Base-by-base conservation (phyloP, 345 rosid species). In the Corchorus capsularis region DNA sequence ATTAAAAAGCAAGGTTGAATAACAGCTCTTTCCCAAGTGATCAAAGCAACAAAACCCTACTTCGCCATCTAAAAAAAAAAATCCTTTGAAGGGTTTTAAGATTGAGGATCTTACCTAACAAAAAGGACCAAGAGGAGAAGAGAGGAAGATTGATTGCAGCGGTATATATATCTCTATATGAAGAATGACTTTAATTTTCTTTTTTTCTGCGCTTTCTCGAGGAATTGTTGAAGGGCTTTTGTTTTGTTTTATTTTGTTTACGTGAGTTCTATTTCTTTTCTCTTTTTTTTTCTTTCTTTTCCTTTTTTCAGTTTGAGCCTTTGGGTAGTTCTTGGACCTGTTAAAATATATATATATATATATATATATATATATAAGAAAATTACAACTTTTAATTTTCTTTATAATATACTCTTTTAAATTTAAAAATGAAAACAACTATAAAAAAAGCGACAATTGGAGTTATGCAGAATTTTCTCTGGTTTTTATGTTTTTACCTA, bases 21-120 rank as follows among this genome's bases (percentile, higher is more conserved):
- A 70, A n/a, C 43, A 70, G 37, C 43, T 22, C 47, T 35, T n/a
- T 27, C 73, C 47, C 32, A 70, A 52, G 16, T 35, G 62, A 53
- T 70, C 49, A 70, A 70, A 54, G 12, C 49, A 53, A 53, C 6
- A 34, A 70, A 53, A 34, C 10, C 61, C 45, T 9, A 52, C 32
- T 16, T 50, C 32, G 34, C 61, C 73, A 27, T 7, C 27, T 5
- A 14, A 68, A 68, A 14, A 4, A 52, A 16, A 15, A 62, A 5
- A 14, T 5, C 50, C 27, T 41, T 69, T 50, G 15, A 53, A 35
- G 47, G 27, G 73, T 17, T 49, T 34, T 52, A 60, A 13, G 32
- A 53, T 52, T 52, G 11, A 70, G 5, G 73, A 52, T 52, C 43
- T 70, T 53, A 69, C 61, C 73, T 5, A 35, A 8, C 10, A 10